Percentiles rank a stretch among this genome's conserved stretches.
Evolutionary conservation across 495 filamentous ascomycete genomes (phyloP).

Genomic region (Parathielavia hyrcaniae): DNA sequence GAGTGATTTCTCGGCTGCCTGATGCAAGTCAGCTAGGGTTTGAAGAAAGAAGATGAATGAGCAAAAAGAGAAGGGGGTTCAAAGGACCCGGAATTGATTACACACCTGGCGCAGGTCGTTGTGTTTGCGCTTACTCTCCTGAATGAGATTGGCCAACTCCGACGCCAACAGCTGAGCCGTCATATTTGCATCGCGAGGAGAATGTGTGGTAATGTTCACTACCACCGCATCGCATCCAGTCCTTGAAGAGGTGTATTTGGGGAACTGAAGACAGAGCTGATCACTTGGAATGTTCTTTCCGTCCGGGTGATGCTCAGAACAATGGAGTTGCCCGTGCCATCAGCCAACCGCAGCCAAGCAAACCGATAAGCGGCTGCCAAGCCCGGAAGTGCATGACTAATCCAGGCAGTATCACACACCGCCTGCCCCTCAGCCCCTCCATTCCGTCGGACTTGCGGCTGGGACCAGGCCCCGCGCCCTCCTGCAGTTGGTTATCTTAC

Average conservation of each 20-base stretch:
- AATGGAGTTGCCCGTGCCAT: too few relatives aligned
- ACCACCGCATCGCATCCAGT: not conserved
- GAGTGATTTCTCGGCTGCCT: constrained; percentile 92
- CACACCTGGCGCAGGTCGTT: constrained; percentile 76
- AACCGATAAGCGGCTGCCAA: not conserved
- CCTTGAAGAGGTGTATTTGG: not conserved
- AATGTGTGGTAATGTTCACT: not conserved
- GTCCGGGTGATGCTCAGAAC: too few relatives aligned
- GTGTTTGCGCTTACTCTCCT: constrained; percentile 92
- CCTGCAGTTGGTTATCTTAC: not conserved
- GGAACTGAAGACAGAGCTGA: not conserved
- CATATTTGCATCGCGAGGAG: constrained; percentile 54
- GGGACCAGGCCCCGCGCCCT: constrained; percentile 17
- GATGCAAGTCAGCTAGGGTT: not conserved
- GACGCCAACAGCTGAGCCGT: constrained; percentile 83
- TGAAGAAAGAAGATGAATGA: too few relatives aligned
- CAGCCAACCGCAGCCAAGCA: constrained; percentile 1
- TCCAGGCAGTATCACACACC: constrained; percentile 22
- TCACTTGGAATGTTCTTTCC: not conserved
- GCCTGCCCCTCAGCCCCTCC: constrained; percentile 21
- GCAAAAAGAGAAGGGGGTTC: not conserved
- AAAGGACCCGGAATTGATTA: too few relatives aligned
- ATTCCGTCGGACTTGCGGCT: constrained; percentile 1
- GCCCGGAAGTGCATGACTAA: constrained; percentile 18
- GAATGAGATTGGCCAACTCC: constrained; percentile 86